These are phyloP conservation scores for Lipomyces sp. DNA, from an alignment of 805 yeast genomes.

Conservation along the genomic window DNA sequence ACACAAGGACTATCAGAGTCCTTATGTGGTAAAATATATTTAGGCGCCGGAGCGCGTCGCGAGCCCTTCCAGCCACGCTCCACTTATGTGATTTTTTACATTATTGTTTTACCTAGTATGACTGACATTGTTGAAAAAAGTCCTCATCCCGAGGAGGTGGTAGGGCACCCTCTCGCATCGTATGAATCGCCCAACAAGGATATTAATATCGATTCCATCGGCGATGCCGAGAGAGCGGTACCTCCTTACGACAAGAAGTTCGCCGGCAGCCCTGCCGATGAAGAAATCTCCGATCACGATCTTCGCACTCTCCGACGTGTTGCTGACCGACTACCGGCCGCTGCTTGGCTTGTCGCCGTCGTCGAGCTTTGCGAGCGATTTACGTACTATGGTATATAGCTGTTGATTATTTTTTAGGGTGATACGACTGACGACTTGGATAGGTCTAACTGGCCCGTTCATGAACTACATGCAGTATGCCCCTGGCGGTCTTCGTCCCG, in stretches of 20 bases:
- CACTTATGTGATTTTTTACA: not conserved
- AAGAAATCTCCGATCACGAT: slow-evolving; percentile 59
- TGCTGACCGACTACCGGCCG: slow-evolving; percentile 55
- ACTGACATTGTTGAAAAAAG: slow-evolving; percentile 29
- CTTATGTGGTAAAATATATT: not conserved
- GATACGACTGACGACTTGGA: not conserved
- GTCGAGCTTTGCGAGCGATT: slow-evolving; percentile 84
- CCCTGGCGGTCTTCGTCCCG: slow-evolving; percentile 50
- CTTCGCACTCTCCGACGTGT: slow-evolving; percentile 58
- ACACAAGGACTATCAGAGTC: not conserved
- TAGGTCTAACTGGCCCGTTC: slow-evolving; percentile 64
- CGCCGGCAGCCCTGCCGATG: slow-evolving; percentile 13
- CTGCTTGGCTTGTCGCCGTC: slow-evolving; percentile 67
- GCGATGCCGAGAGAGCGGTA: slow-evolving; percentile 3
- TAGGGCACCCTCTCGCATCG: slow-evolving; percentile 18
- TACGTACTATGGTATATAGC: slow-evolving; percentile 67
- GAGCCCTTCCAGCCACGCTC: not conserved
- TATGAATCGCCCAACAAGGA: slow-evolving; percentile 19
- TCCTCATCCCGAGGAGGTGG: slow-evolving; percentile 10
- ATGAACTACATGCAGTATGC: slow-evolving; percentile 74
- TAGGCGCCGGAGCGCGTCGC: not conserved
- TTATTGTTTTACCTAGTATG: not conserved
- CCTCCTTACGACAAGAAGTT: slow-evolving; percentile 14
- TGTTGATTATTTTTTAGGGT: not conserved
- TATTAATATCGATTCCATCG: slow-evolving; percentile 1